Conservation (phyloP, 2,329 filamentous ascomycete species). For the Aspergillus costaricaensis region DNA sequence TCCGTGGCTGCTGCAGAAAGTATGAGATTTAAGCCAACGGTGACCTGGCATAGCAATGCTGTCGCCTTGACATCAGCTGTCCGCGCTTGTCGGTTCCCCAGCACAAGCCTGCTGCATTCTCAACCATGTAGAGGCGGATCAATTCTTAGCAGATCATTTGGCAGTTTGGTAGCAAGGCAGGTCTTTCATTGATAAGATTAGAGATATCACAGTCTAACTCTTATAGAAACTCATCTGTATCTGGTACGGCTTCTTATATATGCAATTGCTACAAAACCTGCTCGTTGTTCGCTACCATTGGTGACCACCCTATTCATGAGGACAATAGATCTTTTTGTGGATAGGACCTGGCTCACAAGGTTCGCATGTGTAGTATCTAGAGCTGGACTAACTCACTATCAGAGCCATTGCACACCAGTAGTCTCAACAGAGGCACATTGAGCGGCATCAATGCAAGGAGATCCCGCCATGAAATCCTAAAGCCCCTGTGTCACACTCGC, state of each 20-base stretch:
- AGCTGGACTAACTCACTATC: not conserved
- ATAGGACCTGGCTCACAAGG: not conserved
- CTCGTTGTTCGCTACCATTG: not conserved
- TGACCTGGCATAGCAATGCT: conserved; percentile 19
- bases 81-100: conserved; percentile 5
- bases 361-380: not conserved
- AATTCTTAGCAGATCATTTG: conserved; percentile 9
- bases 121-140: not conserved
- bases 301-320: not conserved
- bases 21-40: conserved; percentile 13
- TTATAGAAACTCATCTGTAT: conserved; percentile 15
- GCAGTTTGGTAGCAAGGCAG: conserved; percentile 20
- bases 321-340: not conserved
- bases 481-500: not conserved
- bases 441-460: not conserved
- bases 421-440: not conserved
- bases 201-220: conserved; percentile 8
- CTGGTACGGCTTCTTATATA: conserved; percentile 13
- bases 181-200: conserved; percentile 8
- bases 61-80: conserved; percentile 7
- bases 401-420: not conserved
- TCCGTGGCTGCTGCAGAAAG: not conserved
- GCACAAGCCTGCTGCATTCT: not conserved
- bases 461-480: conserved; percentile 13
- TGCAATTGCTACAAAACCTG: not conserved